Conservation (phyloP, 2,329 filamentous ascomycete genomes). For the Endoconidiophora polonica region DNA sequence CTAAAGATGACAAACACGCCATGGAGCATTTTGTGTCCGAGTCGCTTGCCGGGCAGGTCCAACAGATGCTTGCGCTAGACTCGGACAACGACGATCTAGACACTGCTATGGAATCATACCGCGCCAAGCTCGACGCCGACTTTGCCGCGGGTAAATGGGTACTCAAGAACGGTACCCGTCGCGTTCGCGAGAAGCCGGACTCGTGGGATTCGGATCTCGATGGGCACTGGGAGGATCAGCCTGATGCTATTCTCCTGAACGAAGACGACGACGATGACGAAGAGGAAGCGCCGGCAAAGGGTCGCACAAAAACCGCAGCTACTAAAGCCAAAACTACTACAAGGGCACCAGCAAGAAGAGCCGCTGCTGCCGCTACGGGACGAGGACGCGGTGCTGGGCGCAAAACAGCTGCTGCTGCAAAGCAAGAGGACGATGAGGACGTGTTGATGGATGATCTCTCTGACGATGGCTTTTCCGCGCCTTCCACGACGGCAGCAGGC, state of each 20-base stretch:
- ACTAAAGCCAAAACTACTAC: constrained; percentile 20
- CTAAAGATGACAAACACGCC: constrained; percentile 87
- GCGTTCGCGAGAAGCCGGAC: constrained; percentile 43
- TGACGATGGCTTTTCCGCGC: constrained; percentile 21
- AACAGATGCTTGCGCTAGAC: constrained; percentile 49
- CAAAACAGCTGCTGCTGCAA: constrained; percentile 23
- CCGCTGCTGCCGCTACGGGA: constrained; percentile 24
- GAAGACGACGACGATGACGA: constrained; percentile 37
- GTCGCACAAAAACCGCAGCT: background rate
- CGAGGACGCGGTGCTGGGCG: constrained; percentile 24
- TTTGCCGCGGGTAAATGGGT: constrained; percentile 48
- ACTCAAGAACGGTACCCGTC: constrained; percentile 23
- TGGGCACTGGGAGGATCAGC: constrained; percentile 69
- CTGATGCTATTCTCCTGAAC: constrained; percentile 36
- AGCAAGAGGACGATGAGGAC: constrained; percentile 27
- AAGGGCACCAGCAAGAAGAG: constrained; percentile 26
- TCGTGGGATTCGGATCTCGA: constrained; percentile 83
- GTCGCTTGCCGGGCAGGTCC: constrained; percentile 52
- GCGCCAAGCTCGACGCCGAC: constrained; percentile 50
- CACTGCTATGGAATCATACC: constrained; percentile 56
- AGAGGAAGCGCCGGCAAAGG: constrained; percentile 19
- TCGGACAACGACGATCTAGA: constrained; percentile 51
- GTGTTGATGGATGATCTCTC: constrained; percentile 38
- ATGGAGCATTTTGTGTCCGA: constrained; percentile 69
- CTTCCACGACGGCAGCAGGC: constrained; percentile 17